A percentile compares a stretch with the other conserved stretches of the same genome.
Evolutionary conservation across 345 rosid species (phyloP).

Genomic region (Clausena lansium): DNA sequence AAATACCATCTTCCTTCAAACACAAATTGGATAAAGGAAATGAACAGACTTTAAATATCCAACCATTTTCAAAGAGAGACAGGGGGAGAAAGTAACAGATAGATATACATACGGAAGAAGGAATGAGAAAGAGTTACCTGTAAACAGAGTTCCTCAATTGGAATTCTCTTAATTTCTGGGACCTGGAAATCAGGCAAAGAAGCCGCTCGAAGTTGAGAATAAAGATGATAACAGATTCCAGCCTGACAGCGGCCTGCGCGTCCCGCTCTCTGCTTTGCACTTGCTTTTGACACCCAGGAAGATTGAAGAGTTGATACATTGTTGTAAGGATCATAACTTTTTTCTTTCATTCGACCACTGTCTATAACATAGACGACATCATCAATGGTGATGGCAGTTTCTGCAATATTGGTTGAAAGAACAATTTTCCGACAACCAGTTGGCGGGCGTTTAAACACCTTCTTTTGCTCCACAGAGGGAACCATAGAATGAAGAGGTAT

Average conservation of each 20-base stretch:
- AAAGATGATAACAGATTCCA: slow-evolving; percentile 92
- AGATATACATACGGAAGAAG: neutral
- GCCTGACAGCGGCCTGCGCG: slow-evolving; percentile 98
- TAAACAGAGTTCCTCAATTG: slow-evolving; percentile 91
- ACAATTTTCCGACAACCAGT: slow-evolving; percentile 85
- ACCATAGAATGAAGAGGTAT: slow-evolving; percentile 93
- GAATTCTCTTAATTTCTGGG: slow-evolving; percentile 93
- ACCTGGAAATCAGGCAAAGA: slow-evolving; percentile 78
- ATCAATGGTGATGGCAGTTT: slow-evolving; percentile 87
- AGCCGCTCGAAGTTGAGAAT: slow-evolving; percentile 71
- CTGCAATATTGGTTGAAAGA: slow-evolving; percentile 91
- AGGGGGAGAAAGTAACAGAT: neutral
- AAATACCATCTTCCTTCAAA: neutral
- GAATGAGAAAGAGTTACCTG: slow-evolving; percentile 44
- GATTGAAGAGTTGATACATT: slow-evolving; percentile 92
- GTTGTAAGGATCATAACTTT: slow-evolving; percentile 87
- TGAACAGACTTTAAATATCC: neutral
- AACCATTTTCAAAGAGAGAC: neutral
- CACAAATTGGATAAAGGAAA: neutral
- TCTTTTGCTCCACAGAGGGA: slow-evolving; percentile 81
- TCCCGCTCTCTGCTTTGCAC: slow-evolving; percentile 91
- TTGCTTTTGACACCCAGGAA: slow-evolving; percentile 93
- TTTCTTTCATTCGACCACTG: slow-evolving; percentile 95
- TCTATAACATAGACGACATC: slow-evolving; percentile 96
- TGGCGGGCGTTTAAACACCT: slow-evolving; percentile 69